Evolutionary conservation across 2,329 filamentous ascomycete species (phyloP).

Genomic region (Septoria petroselini): DNA sequence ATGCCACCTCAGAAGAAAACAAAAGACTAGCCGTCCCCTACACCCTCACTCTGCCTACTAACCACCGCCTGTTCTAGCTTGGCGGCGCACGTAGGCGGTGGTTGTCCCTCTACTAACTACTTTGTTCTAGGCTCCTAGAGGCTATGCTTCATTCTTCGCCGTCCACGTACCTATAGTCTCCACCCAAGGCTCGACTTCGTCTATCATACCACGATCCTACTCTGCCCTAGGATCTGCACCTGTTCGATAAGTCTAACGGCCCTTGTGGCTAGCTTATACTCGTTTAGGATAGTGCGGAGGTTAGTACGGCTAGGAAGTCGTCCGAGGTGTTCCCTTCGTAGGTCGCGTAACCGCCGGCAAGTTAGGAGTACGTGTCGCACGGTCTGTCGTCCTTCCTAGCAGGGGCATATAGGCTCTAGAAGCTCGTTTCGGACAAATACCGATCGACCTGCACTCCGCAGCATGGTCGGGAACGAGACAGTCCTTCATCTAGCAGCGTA

Average conservation of each 20-base stretch:
- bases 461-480: too few relatives aligned
- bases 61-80: too few relatives aligned
- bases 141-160: conserved; percentile 13
- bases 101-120: conserved; percentile 11
- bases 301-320: conserved; percentile 2
- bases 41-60: too few relatives aligned
- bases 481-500: too few relatives aligned
- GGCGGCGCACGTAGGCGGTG: too few relatives aligned
- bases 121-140: conserved; percentile 15
- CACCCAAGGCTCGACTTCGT: conserved; percentile 14
- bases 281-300: conserved; percentile 17
- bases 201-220: conserved; percentile 15
- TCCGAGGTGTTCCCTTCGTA: conserved; percentile 13
- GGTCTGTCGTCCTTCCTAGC: conserved; percentile 16
- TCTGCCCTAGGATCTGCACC: conserved; percentile 18
- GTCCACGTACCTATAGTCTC: conserved; percentile 18
- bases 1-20: background rate
- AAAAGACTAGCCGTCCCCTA: background rate
- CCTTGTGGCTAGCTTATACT: conserved; percentile 21
- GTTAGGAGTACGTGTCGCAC: conserved; percentile 20
- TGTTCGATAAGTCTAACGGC: conserved; percentile 19
- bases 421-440: too few relatives aligned
- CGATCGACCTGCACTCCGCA: too few relatives aligned
- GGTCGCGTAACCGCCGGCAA: conserved; percentile 16
- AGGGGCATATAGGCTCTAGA: conserved; percentile 15